phyloP scores from a whole-genome alignment of 2,329 filamentous ascomycete species.

The Coccinonectria pachysandricola region DNA sequence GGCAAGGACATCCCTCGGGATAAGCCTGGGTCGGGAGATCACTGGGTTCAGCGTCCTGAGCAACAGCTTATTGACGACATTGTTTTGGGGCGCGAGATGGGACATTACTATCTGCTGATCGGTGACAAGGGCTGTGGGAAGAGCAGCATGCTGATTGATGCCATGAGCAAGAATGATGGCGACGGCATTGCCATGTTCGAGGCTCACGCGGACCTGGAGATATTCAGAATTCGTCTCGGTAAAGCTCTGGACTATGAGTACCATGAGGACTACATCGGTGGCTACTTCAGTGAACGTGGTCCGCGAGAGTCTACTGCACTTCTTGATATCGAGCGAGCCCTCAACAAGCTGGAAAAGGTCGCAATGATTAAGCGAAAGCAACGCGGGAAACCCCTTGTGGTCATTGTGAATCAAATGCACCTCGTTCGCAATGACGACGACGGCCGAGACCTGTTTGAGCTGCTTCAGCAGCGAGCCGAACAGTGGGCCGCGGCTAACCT shows the following conservation, averaged over 20 bases:
- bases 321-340: conserved; percentile 87
- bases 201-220: conserved; percentile 87
- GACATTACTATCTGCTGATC: conserved; percentile 84
- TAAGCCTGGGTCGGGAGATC: conserved; percentile 28
- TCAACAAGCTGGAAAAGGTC: conserved; percentile 97
- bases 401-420: conserved; percentile 93
- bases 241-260: conserved; percentile 95
- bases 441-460: conserved; percentile 84
- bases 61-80: conserved; percentile 76
- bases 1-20: conserved; percentile 44
- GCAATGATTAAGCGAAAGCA: conserved; percentile 59
- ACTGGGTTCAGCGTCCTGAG: conserved; percentile 76
- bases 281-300: conserved; percentile 87
- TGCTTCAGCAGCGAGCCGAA: conserved; percentile 91
- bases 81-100: conserved; percentile 58
- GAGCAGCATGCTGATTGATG: conserved; percentile 89
- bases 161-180: conserved; percentile 86
- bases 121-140: conserved; percentile 97
- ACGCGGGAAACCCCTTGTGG: conserved; percentile 61
- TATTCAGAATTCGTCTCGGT: conserved; percentile 84
- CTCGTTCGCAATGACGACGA: conserved; percentile 84
- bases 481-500: conserved; percentile 91
- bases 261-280: conserved; percentile 95
- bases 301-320: conserved; percentile 86
- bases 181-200: conserved; percentile 92